Conservation (phyloP, 768 basidiomycete genomes). For the Suillus plorans region DNA sequence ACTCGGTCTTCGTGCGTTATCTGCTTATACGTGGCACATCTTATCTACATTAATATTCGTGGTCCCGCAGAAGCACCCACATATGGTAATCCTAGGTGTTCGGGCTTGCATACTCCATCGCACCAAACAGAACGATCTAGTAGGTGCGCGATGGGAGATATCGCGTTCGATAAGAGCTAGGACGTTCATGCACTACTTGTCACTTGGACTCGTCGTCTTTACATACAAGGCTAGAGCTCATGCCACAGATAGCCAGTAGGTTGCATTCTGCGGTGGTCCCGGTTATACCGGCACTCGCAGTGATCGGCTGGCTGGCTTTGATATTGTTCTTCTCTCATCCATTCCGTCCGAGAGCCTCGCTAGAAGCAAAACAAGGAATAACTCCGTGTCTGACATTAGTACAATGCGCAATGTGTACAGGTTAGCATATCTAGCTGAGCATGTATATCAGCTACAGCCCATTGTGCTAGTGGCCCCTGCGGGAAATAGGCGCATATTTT, state of each 20-base stretch:
- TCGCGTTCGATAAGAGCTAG: neutral
- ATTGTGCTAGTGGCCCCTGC: neutral
- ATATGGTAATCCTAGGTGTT: no score
- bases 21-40: no score
- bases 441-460: neutral
- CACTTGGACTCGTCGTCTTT: neutral
- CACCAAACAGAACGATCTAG: neutral
- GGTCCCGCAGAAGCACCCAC: no score
- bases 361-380: neutral
- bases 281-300: neutral
- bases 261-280: neutral
- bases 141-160: neutral
- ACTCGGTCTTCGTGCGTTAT: no score
- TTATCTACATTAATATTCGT: no score
- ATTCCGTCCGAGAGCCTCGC: neutral
- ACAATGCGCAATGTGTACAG: neutral
- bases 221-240: neutral
- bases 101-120: no score
- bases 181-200: neutral
- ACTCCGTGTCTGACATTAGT: neutral
- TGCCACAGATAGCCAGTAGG: neutral
- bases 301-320: neutral
- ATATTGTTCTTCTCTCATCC: neutral
- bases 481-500: neutral
- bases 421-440: neutral